A percentile compares a stretch with the other conserved stretches of the same genome.
These are phyloP conservation scores for Pythium myriotylum DNA, from an alignment of 352 stramenopile species.

Conservation along the genomic window DNA sequence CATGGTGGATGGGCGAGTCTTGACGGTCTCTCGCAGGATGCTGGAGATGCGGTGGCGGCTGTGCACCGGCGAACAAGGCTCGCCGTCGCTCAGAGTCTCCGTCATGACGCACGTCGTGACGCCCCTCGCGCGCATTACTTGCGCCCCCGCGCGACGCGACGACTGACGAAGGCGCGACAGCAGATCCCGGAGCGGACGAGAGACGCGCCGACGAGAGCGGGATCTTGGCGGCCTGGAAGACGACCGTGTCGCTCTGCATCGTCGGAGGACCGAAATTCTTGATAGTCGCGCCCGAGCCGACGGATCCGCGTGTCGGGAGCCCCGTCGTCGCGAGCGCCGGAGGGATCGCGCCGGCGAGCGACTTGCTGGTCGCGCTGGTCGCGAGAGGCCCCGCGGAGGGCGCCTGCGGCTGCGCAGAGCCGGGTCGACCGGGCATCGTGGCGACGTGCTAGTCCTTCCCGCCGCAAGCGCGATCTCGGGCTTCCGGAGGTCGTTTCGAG, in stretches of 20 bases:
- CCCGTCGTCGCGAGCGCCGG: not conserved
- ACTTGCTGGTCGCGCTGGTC: not conserved
- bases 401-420: conserved; percentile 7
- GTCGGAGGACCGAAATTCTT: conserved; percentile 31
- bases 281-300: not conserved
- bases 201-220: conserved; percentile 39
- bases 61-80: not conserved
- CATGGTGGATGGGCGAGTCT: not conserved
- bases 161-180: not conserved
- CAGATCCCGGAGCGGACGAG: conserved; percentile 20
- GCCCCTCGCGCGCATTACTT: not conserved
- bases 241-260: conserved; percentile 59
- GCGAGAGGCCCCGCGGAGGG: not conserved
- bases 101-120: not conserved
- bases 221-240: conserved; percentile 63
- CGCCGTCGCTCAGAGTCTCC: not conserved
- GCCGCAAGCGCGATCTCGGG: not conserved
- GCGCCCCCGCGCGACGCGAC: not conserved
- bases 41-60: not conserved
- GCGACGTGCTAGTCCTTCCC: not conserved
- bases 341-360: not conserved
- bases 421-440: conserved; percentile 10
- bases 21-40: not conserved
- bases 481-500: not conserved
- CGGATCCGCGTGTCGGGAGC: too few species aligned